Base-by-base conservation (phyloP, 768 basidiomycete species). In the Crassisporium funariophilum region DNA sequence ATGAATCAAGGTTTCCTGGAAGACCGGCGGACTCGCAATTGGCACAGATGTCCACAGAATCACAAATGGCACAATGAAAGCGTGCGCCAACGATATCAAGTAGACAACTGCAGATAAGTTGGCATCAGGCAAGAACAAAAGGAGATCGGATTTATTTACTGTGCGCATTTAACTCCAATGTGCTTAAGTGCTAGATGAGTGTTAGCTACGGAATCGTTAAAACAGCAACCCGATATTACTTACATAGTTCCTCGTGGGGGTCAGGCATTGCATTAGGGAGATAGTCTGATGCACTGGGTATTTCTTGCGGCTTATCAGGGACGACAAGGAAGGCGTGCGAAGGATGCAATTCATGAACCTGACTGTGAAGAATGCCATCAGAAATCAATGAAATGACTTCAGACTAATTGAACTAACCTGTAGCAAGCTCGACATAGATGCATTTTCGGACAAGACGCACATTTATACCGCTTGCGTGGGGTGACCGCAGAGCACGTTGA, bases 331-430 rank as follows among this genome's bases (percentile, higher is more conserved):
- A 97, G 2, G 88, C 82, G 59, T 98, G 92, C 0, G 81, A 78
- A 1, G 94, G 95, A 58, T 98, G 94, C 12, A 95, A 79, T 57
- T 94, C 91, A 54, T 95, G 90, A 9, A 94, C 92, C 68, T 90
- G 83, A 59, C 92, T 93, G 52, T 37, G 13, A 24, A 24, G 25
- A 23, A 16, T 46, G 33, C 39, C 38, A 35, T 11, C 21, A 36
- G 16, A 9, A 9, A 47, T 10, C 19, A 38, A 31, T 23, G 22
- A 40, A 17, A 16, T 35, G 22, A 16, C 21, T n/a, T n/a, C n/a
- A n/a, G n/a, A n/a, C n/a, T n/a, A n/a, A n/a, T n/a, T n/a, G 6
- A 35, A 52, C 69, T 49, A 40, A 91, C 91, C 87, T 80, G 63
- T 89, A 94, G 58, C 91, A 93, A 0, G 83, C 83, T 22, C 83